Evolutionary conservation across 345 rosid genomes (phyloP), one percentile per base, ranked within the genome.

Genomic region (Cardamine occulta): DNA sequence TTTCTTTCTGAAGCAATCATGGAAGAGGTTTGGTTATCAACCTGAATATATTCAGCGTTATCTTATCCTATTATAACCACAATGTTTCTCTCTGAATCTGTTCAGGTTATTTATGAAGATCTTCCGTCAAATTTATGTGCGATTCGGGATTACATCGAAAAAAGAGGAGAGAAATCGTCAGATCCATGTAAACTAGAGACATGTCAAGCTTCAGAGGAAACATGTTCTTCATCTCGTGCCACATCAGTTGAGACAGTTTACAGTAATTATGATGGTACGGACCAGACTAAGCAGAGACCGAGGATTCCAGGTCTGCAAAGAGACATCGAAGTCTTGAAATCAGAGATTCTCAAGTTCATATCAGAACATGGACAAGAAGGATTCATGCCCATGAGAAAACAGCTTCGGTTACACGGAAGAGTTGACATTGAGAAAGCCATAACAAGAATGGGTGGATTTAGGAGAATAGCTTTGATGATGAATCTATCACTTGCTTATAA

Each of bases 331-430:
- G 74, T 92, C 55, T 85, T 95, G n/a, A 90, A 89, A 64, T 82
- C 92, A 14, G 99, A 95, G 81, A 87, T 95, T 52, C 70, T 88
- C 70, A 88, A 88, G 73, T 95, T 95, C 74, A 84, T 95, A 74
- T 79, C 86, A 18, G 89, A 88, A 67, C 90, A 90, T 59, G 99
- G 99, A 44, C 93, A 90, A 75, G 97, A 90, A 81, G 99, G 99
- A 54, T 95, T 91, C 82, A 95, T 95, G 99, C 99, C 97, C 0
- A 95, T 91, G 97, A 88, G 99, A 81, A 95, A 95, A 77, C 99
- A 95, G 76, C 97, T 95, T 5, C 91, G 97, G 52, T 49, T 83
- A 73, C 96, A 86, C 59, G 92, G 99, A 52, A 86, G 99, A 81
- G 96, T 91, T 28, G 97, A 95, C 78, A 89, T 91, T 57, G 99